These are phyloP conservation scores for Fusarium pseudocircinatum DNA, from an alignment of 2,329 filamentous ascomycete genomes.

Conservation along the genomic window DNA sequence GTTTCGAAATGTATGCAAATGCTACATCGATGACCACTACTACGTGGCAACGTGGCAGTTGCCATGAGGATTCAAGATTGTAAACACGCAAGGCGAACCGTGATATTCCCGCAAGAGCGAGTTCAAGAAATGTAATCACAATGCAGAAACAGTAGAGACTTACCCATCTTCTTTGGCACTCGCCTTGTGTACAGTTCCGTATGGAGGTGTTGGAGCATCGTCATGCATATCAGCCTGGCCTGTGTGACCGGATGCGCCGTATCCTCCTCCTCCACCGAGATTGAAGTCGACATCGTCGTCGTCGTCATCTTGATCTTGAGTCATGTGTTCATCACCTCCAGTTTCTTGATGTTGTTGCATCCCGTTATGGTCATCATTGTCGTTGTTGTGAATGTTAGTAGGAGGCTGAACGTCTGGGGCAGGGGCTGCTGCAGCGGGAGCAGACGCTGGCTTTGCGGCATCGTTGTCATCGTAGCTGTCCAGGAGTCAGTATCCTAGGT, in stretches of 20 bases:
- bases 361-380: conserved; percentile 36
- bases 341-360: conserved; percentile 33
- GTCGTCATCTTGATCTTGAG: conserved; percentile 59
- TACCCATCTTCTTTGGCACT: conserved; percentile 68
- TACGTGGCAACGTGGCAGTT: conserved; percentile 28
- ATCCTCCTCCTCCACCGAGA: conserved; percentile 56
- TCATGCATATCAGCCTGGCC: conserved; percentile 43
- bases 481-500: conserved; percentile 3
- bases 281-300: conserved; percentile 70
- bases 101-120: conserved; percentile 11
- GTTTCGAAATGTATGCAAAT: conserved; percentile 34
- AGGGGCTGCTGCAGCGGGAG: conserved; percentile 43
- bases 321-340: conserved; percentile 54
- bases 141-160: conserved; percentile 44
- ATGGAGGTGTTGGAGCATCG: conserved; percentile 45
- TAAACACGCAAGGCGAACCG: conserved; percentile 23
- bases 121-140: conserved; percentile 38
- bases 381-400: conserved; percentile 40
- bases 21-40: conserved; percentile 34
- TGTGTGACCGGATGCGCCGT: conserved; percentile 45
- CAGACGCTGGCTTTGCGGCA: conserved; percentile 53
- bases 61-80: conserved; percentile 31
- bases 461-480: conserved; percentile 73
- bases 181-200: conserved; percentile 61
- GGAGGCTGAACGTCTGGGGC: conserved; percentile 41